Conservation (phyloP, 2,329 filamentous ascomycete species). For the Botrytis fragariae region DNA sequence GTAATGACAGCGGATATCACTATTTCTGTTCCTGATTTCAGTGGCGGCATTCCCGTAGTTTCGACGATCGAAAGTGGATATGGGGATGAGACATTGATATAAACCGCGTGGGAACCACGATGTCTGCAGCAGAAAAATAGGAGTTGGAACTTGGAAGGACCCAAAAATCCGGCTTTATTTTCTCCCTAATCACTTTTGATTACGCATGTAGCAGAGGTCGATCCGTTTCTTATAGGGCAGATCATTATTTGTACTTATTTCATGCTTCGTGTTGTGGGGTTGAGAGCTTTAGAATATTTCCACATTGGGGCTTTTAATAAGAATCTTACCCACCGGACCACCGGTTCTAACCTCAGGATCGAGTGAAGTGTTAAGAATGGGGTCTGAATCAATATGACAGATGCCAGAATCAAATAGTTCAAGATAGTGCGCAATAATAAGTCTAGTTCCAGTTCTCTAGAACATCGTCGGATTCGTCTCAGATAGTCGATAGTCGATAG, state of each 20-base stretch:
- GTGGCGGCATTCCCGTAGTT: constrained; percentile 1
- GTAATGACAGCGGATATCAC: background rate
- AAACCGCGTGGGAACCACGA: constrained; percentile 6
- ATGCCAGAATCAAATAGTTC: background rate
- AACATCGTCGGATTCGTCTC: background rate
- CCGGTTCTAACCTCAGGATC: constrained; percentile 3
- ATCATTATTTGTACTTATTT: background rate
- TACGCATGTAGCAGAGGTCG: background rate
- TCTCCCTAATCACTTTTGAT: background rate
- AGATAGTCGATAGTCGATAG: constrained; percentile 1
- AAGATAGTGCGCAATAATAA: background rate
- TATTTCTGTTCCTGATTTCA: background rate
- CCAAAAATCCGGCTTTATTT: background rate
- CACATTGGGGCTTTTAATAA: background rate
- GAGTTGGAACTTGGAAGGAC: background rate
- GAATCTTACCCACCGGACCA: constrained; percentile 8
- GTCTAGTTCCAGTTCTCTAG: background rate
- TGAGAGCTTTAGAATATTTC: background rate
- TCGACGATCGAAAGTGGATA: constrained; percentile 13
- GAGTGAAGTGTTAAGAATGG: constrained; percentile 1
- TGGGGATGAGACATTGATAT: constrained; percentile 13
- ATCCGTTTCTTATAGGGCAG: constrained; percentile 1
- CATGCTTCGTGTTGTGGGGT: background rate
- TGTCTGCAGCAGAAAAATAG: background rate
- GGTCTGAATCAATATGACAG: constrained; percentile 9